Conservation (phyloP, 805 yeast genomes). For the Teunomyces gatunensis region DNA sequence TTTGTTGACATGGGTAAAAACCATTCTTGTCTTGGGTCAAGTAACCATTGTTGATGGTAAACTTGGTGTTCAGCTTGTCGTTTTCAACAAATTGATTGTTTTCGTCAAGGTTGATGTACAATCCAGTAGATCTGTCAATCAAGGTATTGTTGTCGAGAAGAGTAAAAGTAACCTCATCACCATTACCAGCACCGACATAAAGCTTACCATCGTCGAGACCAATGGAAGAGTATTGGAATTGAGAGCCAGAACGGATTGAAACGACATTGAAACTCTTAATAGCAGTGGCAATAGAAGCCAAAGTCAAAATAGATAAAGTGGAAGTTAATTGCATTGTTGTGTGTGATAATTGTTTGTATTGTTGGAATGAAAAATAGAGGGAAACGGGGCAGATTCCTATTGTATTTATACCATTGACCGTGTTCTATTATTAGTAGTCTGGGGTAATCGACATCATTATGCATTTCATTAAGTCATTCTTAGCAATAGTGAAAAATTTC, state of each 20-base stretch:
- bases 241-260: slow-evolving; percentile 25
- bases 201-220: slow-evolving; percentile 7
- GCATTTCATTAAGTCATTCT: not conserved
- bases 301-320: slow-evolving; percentile 17
- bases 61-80: slow-evolving; percentile 7
- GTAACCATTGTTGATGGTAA: slow-evolving; percentile 11
- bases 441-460: not conserved
- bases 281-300: slow-evolving; percentile 21
- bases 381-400: not conserved
- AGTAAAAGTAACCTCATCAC: slow-evolving; percentile 13
- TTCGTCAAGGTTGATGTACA: slow-evolving; percentile 13
- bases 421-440: slow-evolving; percentile 1
- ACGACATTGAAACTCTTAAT: slow-evolving; percentile 18
- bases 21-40: slow-evolving; percentile 9
- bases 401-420: not conserved
- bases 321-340: slow-evolving; percentile 12
- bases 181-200: slow-evolving; percentile 10
- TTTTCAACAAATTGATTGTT: slow-evolving; percentile 5
- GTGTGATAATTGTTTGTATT: not conserved
- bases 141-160: slow-evolving; percentile 24
- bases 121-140: slow-evolving; percentile 14
- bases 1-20: slow-evolving; percentile 11
- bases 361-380: not conserved
- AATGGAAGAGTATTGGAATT: slow-evolving; percentile 18
- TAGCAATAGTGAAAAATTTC: not conserved